Evolutionary conservation across 2,329 filamentous ascomycete species (phyloP).

Genomic region (Elsinoe australis): DNA sequence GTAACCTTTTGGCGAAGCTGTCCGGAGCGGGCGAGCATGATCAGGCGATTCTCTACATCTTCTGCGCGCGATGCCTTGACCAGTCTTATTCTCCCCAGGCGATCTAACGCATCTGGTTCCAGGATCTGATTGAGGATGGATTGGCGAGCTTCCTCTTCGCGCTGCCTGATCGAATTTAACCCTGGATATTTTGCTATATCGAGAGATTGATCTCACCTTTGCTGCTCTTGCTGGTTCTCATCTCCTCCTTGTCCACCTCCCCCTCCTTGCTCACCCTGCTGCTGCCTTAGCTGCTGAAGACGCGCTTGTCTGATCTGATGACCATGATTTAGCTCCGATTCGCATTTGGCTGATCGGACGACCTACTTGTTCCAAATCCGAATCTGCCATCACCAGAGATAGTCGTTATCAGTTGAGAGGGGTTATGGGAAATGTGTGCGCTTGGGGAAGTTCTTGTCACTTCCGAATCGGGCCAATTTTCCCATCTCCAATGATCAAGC

Average conservation of each 20-base stretch:
- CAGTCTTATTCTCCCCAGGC: slow-evolving; percentile 85
- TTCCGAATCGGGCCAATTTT: not conserved
- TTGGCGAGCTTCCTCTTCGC: slow-evolving; percentile 61
- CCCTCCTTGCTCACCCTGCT: slow-evolving; percentile 45
- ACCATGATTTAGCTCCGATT: too few relatives aligned
- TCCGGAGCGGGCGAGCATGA: slow-evolving; percentile 80
- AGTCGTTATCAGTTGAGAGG: too few relatives aligned
- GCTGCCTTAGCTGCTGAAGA: slow-evolving; percentile 82
- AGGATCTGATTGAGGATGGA: slow-evolving; percentile 87
- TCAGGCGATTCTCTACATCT: slow-evolving; percentile 86
- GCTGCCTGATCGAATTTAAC: slow-evolving; percentile 24
- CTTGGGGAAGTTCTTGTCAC: not conserved
- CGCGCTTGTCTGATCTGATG: slow-evolving; percentile 79
- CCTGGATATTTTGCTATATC: not conserved
- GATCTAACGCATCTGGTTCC: slow-evolving; percentile 84
- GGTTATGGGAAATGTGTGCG: too few relatives aligned
- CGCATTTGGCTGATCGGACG: too few relatives aligned
- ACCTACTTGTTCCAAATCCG: slow-evolving; percentile 56
- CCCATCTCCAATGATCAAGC: too few relatives aligned
- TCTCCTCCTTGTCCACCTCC: slow-evolving; percentile 45
- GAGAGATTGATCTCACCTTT: slow-evolving; percentile 15
- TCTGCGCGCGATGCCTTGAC: slow-evolving; percentile 87
- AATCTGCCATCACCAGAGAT: slow-evolving; percentile 56
- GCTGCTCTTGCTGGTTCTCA: slow-evolving; percentile 48
- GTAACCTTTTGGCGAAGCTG: slow-evolving; percentile 83